Base-by-base conservation (phyloP, 495 filamentous ascomycete species). In the Hypoxylon subgilvum region DNA sequence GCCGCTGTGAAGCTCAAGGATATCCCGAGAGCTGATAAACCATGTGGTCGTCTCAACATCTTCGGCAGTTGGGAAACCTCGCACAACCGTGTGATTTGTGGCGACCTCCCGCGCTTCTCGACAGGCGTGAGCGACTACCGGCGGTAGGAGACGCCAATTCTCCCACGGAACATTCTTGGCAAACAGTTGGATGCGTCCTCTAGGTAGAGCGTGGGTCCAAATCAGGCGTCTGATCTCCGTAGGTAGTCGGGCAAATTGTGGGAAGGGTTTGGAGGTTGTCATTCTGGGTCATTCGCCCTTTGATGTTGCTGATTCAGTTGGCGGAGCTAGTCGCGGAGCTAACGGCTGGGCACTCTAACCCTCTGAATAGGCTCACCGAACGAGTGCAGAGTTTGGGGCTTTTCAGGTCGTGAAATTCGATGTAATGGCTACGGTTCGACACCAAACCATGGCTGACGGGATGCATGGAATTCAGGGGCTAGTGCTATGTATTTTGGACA, bases 151-250 rank as follows among this genome's bases (percentile, higher is more conserved):
- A 13, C 66, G 66, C 66, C 66, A 69, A 28, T 58, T 62, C 45
- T 69, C 63, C 66, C 66, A 69, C 27, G 66, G 63, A 0, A 69
- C 66, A 39, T 59, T 63, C 40, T 48, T 63, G n/a, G 66, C 66
- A 39, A 69, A 69, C 32, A 69, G 63, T 28, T 69, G 66, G 18
- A 69, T 60, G 19, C 66, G 63, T 1, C 66, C 66, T 48, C 48
- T 49, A 9, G 66, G 66, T 7, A 69, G 50, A 23, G 63, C 63
- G 9, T 67, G 44, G 19, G 53, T 44, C 66, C 66, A 69, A 35
- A 69, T 58, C 23, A 69, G 19, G 3, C 63, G 66, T 47, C 66
- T 60, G 41, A 69, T 69, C 44, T 69, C 66, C 16, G 61, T 38
- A 3, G 66, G 66, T 39, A 69, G 59, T 52, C 66, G 63, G 21